phyloP scores from a whole-genome alignment of 2,329 filamentous ascomycete species.

The Ascochyta pisi region DNA sequence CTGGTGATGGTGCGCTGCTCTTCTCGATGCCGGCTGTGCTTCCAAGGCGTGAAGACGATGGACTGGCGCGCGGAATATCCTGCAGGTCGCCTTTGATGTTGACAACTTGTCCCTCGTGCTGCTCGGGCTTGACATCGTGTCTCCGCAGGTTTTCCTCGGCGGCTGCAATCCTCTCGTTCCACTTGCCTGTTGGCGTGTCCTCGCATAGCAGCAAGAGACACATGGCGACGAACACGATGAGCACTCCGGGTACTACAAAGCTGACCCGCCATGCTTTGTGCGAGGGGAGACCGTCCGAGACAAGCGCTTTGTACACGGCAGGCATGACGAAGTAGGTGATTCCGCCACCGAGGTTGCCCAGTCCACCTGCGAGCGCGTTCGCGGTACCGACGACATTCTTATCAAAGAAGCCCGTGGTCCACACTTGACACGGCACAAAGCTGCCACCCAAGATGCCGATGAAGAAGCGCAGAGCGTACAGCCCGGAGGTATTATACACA shows the following conservation, averaged over 20 bases:
- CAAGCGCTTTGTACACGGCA: conserved; percentile 78
- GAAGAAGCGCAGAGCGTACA: conserved; percentile 78
- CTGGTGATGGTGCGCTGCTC: neutral
- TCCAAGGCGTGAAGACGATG: conserved; percentile 2
- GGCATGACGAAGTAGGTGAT: conserved; percentile 77
- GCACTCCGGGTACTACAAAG: conserved; percentile 80
- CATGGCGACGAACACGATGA: conserved; percentile 70
- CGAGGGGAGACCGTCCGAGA: conserved; percentile 62
- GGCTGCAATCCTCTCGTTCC: conserved; percentile 72
- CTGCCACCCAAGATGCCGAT: conserved; percentile 77
- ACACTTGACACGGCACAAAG: conserved; percentile 87
- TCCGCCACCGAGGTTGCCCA: conserved; percentile 39
- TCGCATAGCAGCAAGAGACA: conserved; percentile 74
- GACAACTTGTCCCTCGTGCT: conserved; percentile 7
- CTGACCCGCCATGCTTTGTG: conserved; percentile 80
- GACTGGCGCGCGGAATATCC: conserved; percentile 6
- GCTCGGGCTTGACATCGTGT: neutral
- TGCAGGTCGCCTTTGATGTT: conserved; percentile 10
- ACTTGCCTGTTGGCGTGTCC: conserved; percentile 81
- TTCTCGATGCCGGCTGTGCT: conserved; percentile 11
- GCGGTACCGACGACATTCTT: conserved; percentile 93
- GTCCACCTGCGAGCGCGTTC: conserved; percentile 77
- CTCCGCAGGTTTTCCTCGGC: conserved; percentile 59
- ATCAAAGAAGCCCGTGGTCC: conserved; percentile 90
- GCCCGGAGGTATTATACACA: conserved; percentile 67